Conservation (phyloP, 345 rosid species). For the Cardiospermum halicacabum region DNA sequence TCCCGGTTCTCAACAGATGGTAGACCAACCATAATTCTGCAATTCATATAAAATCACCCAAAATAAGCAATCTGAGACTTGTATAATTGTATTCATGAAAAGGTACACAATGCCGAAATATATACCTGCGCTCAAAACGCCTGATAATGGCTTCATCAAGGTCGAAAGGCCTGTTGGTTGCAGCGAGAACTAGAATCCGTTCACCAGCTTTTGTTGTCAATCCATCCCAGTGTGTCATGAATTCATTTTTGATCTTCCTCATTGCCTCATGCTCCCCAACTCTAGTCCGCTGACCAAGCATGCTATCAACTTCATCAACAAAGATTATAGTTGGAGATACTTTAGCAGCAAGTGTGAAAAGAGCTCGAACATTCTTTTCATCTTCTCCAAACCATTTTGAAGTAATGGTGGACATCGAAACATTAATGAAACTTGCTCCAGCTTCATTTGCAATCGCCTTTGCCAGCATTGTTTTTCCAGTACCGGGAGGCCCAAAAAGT, state of each 20-base stretch:
- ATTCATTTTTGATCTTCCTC: constrained; percentile 95
- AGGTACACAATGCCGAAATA: neutral
- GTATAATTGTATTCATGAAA: neutral
- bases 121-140: constrained; percentile 89
- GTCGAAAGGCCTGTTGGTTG: constrained; percentile 98
- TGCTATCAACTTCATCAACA: constrained; percentile 97
- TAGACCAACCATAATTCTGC: constrained; percentile 96
- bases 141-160: constrained; percentile 99
- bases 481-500: constrained; percentile 98
- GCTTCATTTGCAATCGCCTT: constrained; percentile 99
- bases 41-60: constrained; percentile 9
- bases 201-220: constrained; percentile 81
- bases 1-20: constrained; percentile 82
- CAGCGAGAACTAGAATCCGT: constrained; percentile 93
- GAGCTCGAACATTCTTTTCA: constrained; percentile 90
- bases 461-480: constrained; percentile 99
- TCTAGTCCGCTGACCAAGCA: constrained; percentile 97
- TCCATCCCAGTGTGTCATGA: constrained; percentile 99
- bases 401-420: constrained; percentile 97
- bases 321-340: constrained; percentile 96
- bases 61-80: constrained; percentile 5
- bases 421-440: constrained; percentile 98
- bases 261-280: constrained; percentile 98
- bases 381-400: constrained; percentile 99
- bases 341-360: constrained; percentile 89